Conservation (phyloP, 192 early-diverging fungal species). For the Mortierella alpina region DNA sequence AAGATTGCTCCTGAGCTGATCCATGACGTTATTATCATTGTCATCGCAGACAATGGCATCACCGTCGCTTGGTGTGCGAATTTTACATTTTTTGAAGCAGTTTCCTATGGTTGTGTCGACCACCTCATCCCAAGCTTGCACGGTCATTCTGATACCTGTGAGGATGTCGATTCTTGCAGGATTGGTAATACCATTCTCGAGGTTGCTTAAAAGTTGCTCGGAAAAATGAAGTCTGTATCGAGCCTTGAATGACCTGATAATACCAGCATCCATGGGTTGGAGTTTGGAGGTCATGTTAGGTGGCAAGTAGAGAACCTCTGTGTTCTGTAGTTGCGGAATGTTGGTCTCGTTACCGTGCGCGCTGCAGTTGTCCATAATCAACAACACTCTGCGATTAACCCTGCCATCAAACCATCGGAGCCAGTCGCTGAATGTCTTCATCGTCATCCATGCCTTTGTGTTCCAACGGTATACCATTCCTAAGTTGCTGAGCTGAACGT, state of each 20-base stretch:
- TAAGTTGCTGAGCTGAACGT: no score
- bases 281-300: no score
- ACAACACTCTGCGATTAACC: not conserved
- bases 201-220: not conserved
- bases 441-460: no score
- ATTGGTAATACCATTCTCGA: not conserved
- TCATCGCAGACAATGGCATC: not conserved
- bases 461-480: no score
- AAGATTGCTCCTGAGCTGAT: not conserved
- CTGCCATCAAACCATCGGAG: no score
- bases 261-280: no score
- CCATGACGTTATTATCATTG: not conserved
- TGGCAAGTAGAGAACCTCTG: no score
- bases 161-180: slow-evolving; percentile 1
- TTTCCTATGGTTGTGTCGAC: not conserved
- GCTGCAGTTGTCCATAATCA: not conserved
- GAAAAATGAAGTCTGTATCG: slow-evolving; percentile 1
- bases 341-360: no score
- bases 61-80: not conserved
- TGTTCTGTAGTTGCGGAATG: no score
- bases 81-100: slow-evolving; percentile 1
- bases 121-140: slow-evolving; percentile 6
- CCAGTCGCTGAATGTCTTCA: no score
- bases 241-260: no score
- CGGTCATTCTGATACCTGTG: not conserved